These are phyloP conservation scores for Sarocladium kiliense DNA, from an alignment of 2,329 filamentous ascomycete genomes.

Conservation along the genomic window DNA sequence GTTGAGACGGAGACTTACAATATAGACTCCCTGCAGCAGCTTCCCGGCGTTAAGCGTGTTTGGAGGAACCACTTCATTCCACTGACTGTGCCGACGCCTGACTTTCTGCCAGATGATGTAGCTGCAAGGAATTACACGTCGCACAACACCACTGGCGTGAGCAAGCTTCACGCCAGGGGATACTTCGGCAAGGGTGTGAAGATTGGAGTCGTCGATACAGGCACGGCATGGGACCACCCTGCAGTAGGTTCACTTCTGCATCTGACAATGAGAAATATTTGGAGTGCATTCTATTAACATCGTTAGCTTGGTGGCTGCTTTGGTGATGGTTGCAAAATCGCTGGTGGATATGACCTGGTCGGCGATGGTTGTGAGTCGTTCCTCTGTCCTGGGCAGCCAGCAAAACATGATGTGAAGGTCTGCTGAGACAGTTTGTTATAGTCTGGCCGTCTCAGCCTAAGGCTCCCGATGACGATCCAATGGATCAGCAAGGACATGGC, in stretches of 20 bases:
- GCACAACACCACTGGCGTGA: slow-evolving; percentile 19
- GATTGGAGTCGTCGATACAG: slow-evolving; percentile 22
- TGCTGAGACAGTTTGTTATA: no score
- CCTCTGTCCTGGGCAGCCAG: no score
- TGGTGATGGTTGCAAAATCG: slow-evolving; percentile 19
- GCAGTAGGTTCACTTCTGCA: slow-evolving; percentile 12
- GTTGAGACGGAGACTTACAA: slow-evolving; percentile 14
- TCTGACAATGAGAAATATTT: no score
- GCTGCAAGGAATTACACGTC: slow-evolving; percentile 15
- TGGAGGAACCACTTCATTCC: slow-evolving; percentile 14
- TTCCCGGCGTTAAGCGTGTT: slow-evolving; percentile 17
- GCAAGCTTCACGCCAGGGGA: slow-evolving; percentile 18
- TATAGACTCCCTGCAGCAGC: slow-evolving; percentile 13
- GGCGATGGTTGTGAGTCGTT: slow-evolving; percentile 13
- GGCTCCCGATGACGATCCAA: slow-evolving; percentile 20
- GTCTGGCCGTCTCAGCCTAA: background rate
- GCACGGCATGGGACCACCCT: slow-evolving; percentile 19
- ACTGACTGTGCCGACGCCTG: background rate
- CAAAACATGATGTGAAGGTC: no score
- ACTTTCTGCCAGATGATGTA: background rate
- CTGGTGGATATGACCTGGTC: slow-evolving; percentile 20
- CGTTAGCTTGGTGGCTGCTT: slow-evolving; percentile 19
- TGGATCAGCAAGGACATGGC: slow-evolving; percentile 21
- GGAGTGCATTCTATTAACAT: no score
- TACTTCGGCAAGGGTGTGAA: slow-evolving; percentile 19